phyloP scores from a whole-genome alignment of 2,329 filamentous ascomycete species.

The Epichloe sp. region DNA sequence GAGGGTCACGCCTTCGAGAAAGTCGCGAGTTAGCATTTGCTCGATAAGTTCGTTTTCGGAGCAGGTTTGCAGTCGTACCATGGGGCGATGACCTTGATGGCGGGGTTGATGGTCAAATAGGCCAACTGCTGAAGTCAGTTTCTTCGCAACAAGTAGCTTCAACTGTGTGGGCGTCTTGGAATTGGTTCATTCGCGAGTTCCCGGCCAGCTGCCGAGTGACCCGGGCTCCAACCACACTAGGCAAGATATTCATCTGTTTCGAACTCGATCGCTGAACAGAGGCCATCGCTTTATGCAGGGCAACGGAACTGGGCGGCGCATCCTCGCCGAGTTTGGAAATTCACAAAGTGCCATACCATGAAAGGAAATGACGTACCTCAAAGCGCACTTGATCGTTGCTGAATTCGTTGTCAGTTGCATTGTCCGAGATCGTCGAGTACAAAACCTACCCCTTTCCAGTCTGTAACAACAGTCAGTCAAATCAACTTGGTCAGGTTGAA shows the following conservation, averaged over 20 bases:
- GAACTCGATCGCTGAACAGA: not conserved
- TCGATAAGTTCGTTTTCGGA: not conserved
- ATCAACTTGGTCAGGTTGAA: not conserved
- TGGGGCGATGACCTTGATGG: constrained; percentile 2
- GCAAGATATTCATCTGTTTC: not conserved
- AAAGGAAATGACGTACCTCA: not conserved
- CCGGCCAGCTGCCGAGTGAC: not conserved
- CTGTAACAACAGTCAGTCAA: not conserved
- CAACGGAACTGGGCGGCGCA: not conserved
- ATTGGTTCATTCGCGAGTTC: not conserved
- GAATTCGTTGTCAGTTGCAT: not conserved
- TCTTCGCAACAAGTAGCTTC: not conserved
- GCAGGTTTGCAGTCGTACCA: not conserved
- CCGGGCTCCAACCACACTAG: not conserved
- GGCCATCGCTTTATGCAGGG: not conserved
- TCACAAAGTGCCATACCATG: not conserved
- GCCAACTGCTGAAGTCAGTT: not conserved
- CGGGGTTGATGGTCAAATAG: not conserved
- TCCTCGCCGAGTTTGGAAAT: not conserved
- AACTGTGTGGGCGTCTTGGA: not conserved
- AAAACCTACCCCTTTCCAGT: constrained; percentile 2
- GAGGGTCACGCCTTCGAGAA: not conserved
- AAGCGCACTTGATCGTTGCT: constrained; percentile 3
- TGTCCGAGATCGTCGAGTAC: not conserved
- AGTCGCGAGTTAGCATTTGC: not conserved